phyloP scores from a whole-genome alignment of 129 eudicot genomes.

The Silybum marianum region DNA sequence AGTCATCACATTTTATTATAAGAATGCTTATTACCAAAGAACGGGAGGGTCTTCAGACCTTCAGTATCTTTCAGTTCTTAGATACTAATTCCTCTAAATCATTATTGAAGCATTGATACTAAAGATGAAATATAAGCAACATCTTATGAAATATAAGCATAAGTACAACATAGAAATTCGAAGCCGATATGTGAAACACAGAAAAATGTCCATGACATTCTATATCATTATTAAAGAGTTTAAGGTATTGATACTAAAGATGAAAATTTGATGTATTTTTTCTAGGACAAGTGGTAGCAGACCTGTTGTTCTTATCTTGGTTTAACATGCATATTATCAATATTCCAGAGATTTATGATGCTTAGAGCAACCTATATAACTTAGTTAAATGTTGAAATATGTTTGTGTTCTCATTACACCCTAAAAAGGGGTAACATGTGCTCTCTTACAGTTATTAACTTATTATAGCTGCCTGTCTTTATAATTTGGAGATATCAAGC shows the following conservation, averaged over 20 bases:
- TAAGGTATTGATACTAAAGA: background rate
- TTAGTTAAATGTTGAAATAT: background rate
- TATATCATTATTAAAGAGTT: background rate
- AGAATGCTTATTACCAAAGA: background rate
- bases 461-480: slow-evolving; percentile 8
- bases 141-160: background rate
- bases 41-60: background rate
- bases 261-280: background rate
- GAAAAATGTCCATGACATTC: background rate
- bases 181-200: background rate
- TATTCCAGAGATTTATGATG: background rate
- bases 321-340: slow-evolving; percentile 1
- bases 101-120: background rate
- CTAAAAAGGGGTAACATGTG: background rate
- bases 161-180: background rate
- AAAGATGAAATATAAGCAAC: background rate
- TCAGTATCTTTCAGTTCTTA: background rate
- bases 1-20: background rate
- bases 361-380: background rate
- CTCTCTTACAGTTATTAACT: background rate
- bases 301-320: background rate
- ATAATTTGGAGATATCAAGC: background rate
- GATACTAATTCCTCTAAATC: background rate
- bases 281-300: background rate
- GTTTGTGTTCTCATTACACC: background rate